Conservation (phyloP, 2,329 filamentous ascomycete genomes). For the Raffaelea ambrosiae region DNA sequence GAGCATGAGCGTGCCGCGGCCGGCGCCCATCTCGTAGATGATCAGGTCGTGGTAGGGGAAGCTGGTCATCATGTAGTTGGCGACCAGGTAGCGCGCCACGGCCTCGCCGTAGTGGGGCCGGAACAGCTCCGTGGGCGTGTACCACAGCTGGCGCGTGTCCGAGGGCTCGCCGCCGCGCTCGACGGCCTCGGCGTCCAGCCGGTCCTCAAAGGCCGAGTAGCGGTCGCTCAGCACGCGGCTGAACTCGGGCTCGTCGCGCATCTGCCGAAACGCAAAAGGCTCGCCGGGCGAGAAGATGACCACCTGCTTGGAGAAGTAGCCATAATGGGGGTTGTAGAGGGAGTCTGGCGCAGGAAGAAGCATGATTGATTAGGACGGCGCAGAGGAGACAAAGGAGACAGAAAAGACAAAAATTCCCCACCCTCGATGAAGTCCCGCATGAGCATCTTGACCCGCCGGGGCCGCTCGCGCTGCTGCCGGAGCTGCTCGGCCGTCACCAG, state of each 20-base stretch:
- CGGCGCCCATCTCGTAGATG: conserved; percentile 98
- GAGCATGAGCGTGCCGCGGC: conserved; percentile 94
- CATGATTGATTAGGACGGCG: no score
- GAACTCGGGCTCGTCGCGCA: conserved; percentile 82
- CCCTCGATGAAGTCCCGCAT: conserved; percentile 96
- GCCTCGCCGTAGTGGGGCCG: conserved; percentile 94
- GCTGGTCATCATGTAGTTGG: conserved; percentile 88
- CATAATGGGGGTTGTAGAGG: conserved; percentile 88
- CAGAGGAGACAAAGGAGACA: conserved; percentile 3
- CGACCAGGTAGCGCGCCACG: conserved; percentile 88
- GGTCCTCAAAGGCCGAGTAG: conserved; percentile 86
- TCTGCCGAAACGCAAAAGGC: conserved; percentile 76
- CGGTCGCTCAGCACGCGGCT: conserved; percentile 65
- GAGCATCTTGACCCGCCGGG: conserved; percentile 88
- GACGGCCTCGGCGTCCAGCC: conserved; percentile 60
- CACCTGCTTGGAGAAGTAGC: conserved; percentile 93
- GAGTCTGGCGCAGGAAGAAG: conserved; percentile 53
- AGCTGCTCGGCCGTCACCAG: conserved; percentile 78
- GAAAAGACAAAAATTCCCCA: conserved; percentile 26
- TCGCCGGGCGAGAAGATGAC: conserved; percentile 92
- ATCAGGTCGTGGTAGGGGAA: conserved; percentile 96
- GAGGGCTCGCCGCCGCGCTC: conserved; percentile 47
- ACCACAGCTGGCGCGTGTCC: conserved; percentile 88
- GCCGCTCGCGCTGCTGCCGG: conserved; percentile 63
- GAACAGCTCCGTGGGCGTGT: conserved; percentile 96